These are phyloP conservation scores for Vachellia collinsii DNA, from an alignment of 306 rosid genomes.

Conservation along the genomic window DNA sequence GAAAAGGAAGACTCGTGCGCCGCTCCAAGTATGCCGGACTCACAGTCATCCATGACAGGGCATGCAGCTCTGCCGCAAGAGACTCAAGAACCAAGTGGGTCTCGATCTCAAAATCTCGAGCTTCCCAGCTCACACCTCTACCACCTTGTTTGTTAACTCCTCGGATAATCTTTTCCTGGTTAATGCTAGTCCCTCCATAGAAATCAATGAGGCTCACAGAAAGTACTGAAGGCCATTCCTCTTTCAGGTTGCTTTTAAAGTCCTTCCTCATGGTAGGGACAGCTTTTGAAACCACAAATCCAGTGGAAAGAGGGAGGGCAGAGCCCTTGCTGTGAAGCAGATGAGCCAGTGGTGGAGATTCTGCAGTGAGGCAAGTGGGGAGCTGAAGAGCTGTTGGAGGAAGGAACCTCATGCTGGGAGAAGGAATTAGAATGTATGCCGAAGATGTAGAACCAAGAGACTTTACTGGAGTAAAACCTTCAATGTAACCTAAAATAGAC, in stretches of 20 bases:
- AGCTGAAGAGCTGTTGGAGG: constrained; percentile 91
- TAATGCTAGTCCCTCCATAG: constrained; percentile 72
- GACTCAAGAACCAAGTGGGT: constrained; percentile 85
- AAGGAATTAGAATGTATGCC: constrained; percentile 85
- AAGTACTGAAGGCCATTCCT: constrained; percentile 92
- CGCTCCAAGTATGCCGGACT: constrained; percentile 93
- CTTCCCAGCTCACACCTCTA: constrained; percentile 69
- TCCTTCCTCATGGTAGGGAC: constrained; percentile 92
- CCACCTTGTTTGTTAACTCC: constrained; percentile 68
- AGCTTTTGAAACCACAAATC: constrained; percentile 91
- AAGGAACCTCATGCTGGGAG: constrained; percentile 96
- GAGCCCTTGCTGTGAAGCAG: constrained; percentile 98
- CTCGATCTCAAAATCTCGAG: constrained; percentile 75
- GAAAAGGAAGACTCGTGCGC: constrained; percentile 88
- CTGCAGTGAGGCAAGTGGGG: constrained; percentile 97
- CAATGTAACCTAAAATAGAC: constrained; percentile 60
- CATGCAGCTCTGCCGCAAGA: constrained; percentile 94
- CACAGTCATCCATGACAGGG: constrained; percentile 93
- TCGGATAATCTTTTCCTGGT: constrained; percentile 70
- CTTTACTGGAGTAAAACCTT: constrained; percentile 97
- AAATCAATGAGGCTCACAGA: constrained; percentile 88
- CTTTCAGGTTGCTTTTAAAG: constrained; percentile 71
- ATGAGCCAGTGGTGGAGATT: constrained; percentile 98
- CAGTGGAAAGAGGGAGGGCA: constrained; percentile 91
- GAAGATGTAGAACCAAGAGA: constrained; percentile 90